Conservation (phyloP, 768 basidiomycete genomes). For the Rhodotorula kratochvilovae region DNA sequence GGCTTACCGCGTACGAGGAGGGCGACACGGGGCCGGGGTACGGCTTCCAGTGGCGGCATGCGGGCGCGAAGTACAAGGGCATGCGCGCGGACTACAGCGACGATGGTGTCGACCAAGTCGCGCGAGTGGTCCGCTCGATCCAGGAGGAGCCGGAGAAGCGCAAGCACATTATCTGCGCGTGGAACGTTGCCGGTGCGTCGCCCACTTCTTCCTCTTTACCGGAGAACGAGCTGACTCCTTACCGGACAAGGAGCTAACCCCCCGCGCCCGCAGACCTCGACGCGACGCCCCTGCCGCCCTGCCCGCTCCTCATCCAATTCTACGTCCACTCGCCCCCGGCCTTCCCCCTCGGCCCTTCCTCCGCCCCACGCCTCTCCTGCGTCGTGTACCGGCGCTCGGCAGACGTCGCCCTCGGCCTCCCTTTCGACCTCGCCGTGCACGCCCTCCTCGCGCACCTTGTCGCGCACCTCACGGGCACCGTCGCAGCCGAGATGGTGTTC, state of each 20-base stretch:
- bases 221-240: neutral
- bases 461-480: conserved; percentile 76
- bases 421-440: conserved; percentile 95
- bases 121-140: conserved; percentile 83
- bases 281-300: conserved; percentile 92
- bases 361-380: conserved; percentile 76
- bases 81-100: conserved; percentile 50
- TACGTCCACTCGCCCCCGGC: conserved; percentile 79
- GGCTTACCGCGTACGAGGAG: conserved; percentile 71
- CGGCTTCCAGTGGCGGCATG: conserved; percentile 52
- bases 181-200: conserved; percentile 84
- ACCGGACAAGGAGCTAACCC: no score
- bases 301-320: conserved; percentile 98
- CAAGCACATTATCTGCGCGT: conserved; percentile 86
- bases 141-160: conserved; percentile 86
- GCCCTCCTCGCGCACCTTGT: conserved; percentile 95
- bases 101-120: conserved; percentile 71
- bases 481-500: conserved; percentile 80
- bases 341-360: conserved; percentile 50
- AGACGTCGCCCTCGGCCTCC: conserved; percentile 91
- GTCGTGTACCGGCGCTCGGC: conserved; percentile 97
- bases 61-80: conserved; percentile 42
- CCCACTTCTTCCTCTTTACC: neutral
- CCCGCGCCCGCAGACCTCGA: conserved; percentile 74
- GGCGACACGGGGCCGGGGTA: conserved; percentile 96